Percentiles rank a stretch among this genome's conserved stretches.
phyloP scores from a whole-genome alignment of 1,284 basidiomycete genomes.

The Salmacisia buchloeana region DNA sequence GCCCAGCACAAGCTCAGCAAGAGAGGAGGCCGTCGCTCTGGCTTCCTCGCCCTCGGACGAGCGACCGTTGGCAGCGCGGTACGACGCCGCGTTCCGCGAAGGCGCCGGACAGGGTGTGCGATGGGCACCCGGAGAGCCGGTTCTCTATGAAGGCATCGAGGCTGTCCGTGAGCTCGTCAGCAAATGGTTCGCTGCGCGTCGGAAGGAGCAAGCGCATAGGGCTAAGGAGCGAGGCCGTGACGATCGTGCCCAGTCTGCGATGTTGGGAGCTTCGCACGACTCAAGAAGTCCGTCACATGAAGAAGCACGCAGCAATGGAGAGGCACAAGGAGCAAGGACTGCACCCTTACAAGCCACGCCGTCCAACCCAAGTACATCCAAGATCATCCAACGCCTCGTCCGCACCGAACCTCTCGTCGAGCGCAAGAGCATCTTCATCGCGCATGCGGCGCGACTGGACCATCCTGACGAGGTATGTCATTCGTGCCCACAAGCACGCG shows the following conservation, averaged over 20 bases:
- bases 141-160: constrained; percentile 50
- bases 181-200: constrained; percentile 33
- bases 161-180: constrained; percentile 38
- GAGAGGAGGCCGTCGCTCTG: background rate
- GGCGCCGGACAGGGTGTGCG: constrained; percentile 21
- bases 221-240: background rate
- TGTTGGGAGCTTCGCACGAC: background rate
- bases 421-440: constrained; percentile 50
- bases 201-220: constrained; percentile 7
- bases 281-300: background rate
- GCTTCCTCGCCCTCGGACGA: constrained; percentile 3
- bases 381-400: constrained; percentile 20
- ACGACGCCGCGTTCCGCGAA: constrained; percentile 8
- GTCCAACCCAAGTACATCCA: too few relatives aligned
- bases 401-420: constrained; percentile 40
- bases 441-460: constrained; percentile 37
- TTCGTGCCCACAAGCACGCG: too few relatives aligned
- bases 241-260: background rate
- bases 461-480: constrained; percentile 42
- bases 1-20: background rate
- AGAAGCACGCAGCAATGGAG: background rate
- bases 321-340: background rate
- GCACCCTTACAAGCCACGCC: too few relatives aligned
- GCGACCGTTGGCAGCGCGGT: background rate
- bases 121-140: constrained; percentile 35